Evolutionary conservation across 495 filamentous ascomycete genomes (phyloP).

Genomic region (Lophiotrema nucula): DNA sequence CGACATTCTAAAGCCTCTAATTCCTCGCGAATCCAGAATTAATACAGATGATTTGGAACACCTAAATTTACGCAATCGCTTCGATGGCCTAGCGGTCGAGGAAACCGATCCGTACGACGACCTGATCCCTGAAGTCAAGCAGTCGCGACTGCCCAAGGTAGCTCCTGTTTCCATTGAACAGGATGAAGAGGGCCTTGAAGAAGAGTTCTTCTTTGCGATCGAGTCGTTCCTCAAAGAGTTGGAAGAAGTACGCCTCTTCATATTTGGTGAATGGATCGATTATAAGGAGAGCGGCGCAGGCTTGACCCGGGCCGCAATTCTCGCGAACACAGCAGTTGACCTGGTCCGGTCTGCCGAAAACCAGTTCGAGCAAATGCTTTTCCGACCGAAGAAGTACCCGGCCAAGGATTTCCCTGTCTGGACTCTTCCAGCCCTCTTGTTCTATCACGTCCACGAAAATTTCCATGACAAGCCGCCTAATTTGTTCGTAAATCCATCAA

Average conservation of each 20-base stretch:
- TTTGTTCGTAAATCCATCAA: not conserved
- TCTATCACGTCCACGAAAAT: not conserved
- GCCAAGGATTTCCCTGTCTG: not conserved
- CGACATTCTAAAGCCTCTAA: not conserved
- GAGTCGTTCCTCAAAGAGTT: not conserved
- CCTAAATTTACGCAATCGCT: too few relatives aligned
- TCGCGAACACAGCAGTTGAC: conserved; percentile 4
- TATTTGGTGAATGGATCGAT: not conserved
- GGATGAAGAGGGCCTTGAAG: not conserved
- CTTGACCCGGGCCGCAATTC: too few relatives aligned
- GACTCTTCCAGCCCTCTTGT: not conserved
- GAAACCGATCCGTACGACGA: conserved; percentile 2
- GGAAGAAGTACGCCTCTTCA: not conserved
- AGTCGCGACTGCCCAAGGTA: not conserved
- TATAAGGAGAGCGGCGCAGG: too few relatives aligned
- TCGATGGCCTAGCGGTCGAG: not conserved
- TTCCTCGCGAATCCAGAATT: not conserved
- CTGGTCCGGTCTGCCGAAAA: not conserved
- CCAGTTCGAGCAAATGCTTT: not conserved
- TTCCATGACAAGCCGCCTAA: not conserved
- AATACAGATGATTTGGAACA: not conserved
- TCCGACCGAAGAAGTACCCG: conserved; percentile 1
- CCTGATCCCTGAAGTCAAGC: not conserved
- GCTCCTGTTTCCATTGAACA: not conserved
- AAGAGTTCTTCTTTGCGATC: conserved; percentile 6